These are phyloP conservation scores for Metarhizium sp. DNA, from an alignment of 2,329 filamentous ascomycete genomes.

Conservation along the genomic window DNA sequence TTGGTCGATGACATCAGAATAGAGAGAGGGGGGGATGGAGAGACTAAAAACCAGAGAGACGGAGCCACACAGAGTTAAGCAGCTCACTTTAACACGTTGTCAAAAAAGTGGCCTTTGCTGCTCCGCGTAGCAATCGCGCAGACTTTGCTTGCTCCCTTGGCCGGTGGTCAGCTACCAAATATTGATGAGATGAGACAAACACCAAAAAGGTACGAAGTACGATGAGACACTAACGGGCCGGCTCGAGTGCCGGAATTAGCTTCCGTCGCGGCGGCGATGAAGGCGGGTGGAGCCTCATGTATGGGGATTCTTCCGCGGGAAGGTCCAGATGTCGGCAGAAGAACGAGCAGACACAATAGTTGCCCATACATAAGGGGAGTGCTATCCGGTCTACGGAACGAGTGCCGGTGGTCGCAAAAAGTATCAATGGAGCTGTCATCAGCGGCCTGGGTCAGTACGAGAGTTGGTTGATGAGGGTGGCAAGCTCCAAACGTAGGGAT, in stretches of 20 bases:
- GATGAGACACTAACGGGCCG: slow-evolving; percentile 4
- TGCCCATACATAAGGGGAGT: background rate
- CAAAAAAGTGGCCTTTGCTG: too few relatives aligned
- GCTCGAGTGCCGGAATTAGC: slow-evolving; percentile 4
- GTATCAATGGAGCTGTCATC: too few relatives aligned
- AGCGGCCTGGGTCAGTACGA: too few relatives aligned
- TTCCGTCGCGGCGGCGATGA: background rate
- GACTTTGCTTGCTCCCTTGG: background rate
- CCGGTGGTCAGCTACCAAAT: too few relatives aligned
- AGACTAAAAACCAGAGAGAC: too few relatives aligned
- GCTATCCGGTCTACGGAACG: background rate
- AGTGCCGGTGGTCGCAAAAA: background rate
- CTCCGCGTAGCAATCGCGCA: too few relatives aligned
- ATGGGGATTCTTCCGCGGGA: background rate
- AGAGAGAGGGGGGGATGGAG: too few relatives aligned
- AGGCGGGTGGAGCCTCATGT: background rate
- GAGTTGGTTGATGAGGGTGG: too few relatives aligned
- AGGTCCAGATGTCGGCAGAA: background rate
- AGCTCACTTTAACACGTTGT: too few relatives aligned
- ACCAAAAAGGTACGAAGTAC: background rate
- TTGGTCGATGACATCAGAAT: background rate
- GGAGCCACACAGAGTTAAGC: too few relatives aligned
- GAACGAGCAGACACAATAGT: background rate
- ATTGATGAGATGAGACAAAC: background rate
- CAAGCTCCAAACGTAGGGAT: background rate